Evolutionary conservation across 768 basidiomycete genomes (phyloP).

Genomic region (Lentinula guzmanii): DNA sequence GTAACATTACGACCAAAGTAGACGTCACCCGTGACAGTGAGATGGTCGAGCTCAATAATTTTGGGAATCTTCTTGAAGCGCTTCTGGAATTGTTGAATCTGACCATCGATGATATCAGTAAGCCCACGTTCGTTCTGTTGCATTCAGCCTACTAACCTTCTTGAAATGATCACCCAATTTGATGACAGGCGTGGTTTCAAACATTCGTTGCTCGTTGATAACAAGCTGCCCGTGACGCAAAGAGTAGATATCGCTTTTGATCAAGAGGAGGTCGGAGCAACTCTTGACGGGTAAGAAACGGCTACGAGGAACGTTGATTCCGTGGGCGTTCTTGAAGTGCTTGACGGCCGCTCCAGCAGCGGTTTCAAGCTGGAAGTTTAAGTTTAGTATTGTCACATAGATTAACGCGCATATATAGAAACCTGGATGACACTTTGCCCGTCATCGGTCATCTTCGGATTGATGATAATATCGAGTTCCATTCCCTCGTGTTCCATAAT

Average conservation of each 20-base stretch:
- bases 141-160: constrained; percentile 47
- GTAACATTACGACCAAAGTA: constrained; percentile 85
- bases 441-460: constrained; percentile 82
- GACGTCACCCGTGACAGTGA: constrained; percentile 90
- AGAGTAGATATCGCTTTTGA: constrained; percentile 90
- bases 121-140: neutral
- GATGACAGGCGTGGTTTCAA: constrained; percentile 88
- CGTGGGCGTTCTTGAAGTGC: constrained; percentile 87
- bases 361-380: constrained; percentile 55
- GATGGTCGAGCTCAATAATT: constrained; percentile 87
- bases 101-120: neutral
- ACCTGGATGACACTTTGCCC: constrained; percentile 82
- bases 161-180: constrained; percentile 97
- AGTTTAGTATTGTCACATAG: neutral
- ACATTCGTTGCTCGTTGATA: constrained; percentile 80
- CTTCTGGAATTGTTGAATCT: constrained; percentile 88
- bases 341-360: constrained; percentile 88
- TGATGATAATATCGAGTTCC: constrained; percentile 94
- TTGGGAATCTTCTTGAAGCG: constrained; percentile 93
- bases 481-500: constrained; percentile 83
- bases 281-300: constrained; percentile 92
- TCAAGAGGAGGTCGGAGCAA: constrained; percentile 82
- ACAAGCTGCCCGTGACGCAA: constrained; percentile 83
- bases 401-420: constrained; percentile 4
- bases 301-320: constrained; percentile 90